Evolutionary conservation across 108 stramenopile genomes (phyloP), one percentile per base, ranked within the genome.

Genomic region (Pseudonitzschia multistriata): DNA sequence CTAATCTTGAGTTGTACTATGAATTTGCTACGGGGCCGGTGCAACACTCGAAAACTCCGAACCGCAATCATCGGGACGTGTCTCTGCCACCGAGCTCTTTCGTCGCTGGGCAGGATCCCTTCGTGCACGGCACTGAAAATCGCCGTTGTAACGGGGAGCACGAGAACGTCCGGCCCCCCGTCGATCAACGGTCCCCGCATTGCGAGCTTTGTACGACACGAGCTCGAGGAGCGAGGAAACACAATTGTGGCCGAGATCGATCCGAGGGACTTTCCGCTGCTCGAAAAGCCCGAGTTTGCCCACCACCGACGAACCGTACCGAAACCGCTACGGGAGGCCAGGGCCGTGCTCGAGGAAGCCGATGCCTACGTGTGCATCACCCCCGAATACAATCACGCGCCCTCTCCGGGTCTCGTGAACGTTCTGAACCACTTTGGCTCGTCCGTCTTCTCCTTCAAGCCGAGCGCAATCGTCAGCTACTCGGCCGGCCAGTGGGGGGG

Each of bases 361-460:
- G 87, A 94, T 78, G 81, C 76, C 6, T 91, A 88, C 73, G 84
- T 94, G 3, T 76, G 76, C 40, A 60, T 91, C 8, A 91, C 86
- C n/a, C 90, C 93, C 15, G 93, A 94, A 68, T 94, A 91, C 76
- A 94, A 94, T 61, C 93, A 94, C 71, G 75, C 83, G 0, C 82
- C 84, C 27, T 82, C 86, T 22, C 93, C 93, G 13, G 89, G 78
- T 19, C 79, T 94, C 60, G 31, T 84, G 52, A 83, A 83, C 70
- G 40, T 91, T 22, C 64, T 94, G 73, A 85, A 87, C 62, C 89
- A 94, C 63, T 91, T 94, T 81, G 90, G 90, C 1, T 80, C 80
- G 0, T 80, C 79, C 10, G 68, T 59, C 4, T 91, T 90, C 78
- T 79, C 82, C 4, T 88, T 78, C 77, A 89, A 89, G 62, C 88